Conservation (phyloP, 2,329 filamentous ascomycete species). For the Rutstroemia sp. region DNA sequence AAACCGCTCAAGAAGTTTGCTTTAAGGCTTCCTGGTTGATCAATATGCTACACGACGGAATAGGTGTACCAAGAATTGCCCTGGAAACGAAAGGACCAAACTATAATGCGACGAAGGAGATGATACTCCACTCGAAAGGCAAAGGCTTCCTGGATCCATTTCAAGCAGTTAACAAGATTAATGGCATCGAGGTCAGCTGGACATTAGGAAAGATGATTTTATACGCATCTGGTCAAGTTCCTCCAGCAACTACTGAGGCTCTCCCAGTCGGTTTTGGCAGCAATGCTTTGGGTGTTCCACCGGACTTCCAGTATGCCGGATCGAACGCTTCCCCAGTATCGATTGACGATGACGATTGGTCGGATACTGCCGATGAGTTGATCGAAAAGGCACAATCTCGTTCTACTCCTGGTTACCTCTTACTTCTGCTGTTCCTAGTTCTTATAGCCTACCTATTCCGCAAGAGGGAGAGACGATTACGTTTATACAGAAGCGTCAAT, state of each 20-base stretch:
- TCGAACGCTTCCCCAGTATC: constrained; percentile 35
- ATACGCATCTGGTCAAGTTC: constrained; percentile 85
- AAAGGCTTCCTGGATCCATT: constrained; percentile 79
- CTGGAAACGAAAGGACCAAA: constrained; percentile 54
- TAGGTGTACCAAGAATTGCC: constrained; percentile 81
- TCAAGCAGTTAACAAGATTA: constrained; percentile 86
- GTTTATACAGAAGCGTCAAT: constrained; percentile 48
- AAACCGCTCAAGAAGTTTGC: constrained; percentile 78
- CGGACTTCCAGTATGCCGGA: constrained; percentile 79
- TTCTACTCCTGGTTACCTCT: constrained; percentile 64
- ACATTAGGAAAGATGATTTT: constrained; percentile 94
- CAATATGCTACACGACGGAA: constrained; percentile 91
- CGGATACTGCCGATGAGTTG: constrained; percentile 46
- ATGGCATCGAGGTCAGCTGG: constrained; percentile 91
- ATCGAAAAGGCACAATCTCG: constrained; percentile 59
- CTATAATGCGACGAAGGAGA: constrained; percentile 66
- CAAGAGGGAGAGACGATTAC: constrained; percentile 66
- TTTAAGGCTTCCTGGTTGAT: constrained; percentile 99
- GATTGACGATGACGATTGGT: constrained; percentile 47
- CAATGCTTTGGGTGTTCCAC: constrained; percentile 57
- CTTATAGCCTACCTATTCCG: constrained; percentile 67
- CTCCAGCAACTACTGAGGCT: constrained; percentile 49
- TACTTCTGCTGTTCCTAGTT: constrained; percentile 69
- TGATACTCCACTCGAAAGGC: constrained; percentile 59
- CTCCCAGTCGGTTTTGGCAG: constrained; percentile 88